phyloP scores from a whole-genome alignment of 2,329 filamentous ascomycete genomes.

The Diaporthe australafricana region DNA sequence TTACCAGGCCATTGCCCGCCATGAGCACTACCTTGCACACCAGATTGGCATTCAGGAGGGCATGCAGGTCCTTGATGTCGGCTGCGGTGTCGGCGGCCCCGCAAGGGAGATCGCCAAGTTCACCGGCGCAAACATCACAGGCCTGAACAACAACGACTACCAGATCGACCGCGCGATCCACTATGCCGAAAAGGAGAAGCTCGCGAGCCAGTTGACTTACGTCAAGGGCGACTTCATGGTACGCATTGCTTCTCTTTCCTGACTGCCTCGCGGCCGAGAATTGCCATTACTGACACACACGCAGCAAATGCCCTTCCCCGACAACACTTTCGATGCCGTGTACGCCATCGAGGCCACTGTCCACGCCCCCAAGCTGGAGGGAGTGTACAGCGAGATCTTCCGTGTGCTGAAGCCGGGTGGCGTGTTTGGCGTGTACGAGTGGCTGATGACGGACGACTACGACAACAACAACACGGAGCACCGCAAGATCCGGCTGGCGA shows the following conservation, averaged over 20 bases:
- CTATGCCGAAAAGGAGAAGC: constrained; percentile 84
- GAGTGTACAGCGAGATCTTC: constrained; percentile 94
- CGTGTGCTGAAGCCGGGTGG: constrained; percentile 96
- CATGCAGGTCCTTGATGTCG: constrained; percentile 94
- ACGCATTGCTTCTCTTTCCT: not conserved
- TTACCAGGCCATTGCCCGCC: constrained; percentile 90
- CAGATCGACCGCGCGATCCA: constrained; percentile 93
- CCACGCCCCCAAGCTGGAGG: constrained; percentile 89
- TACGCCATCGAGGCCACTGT: constrained; percentile 98
- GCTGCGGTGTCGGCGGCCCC: constrained; percentile 95
- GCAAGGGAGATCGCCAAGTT: constrained; percentile 98
- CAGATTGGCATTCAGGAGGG: constrained; percentile 86
- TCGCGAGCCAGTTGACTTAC: constrained; percentile 83
- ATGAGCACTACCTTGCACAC: constrained; percentile 97
- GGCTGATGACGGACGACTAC: constrained; percentile 97
- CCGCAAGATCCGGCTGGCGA: constrained; percentile 90
- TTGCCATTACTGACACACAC: not conserved
- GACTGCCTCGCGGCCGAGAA: not conserved
- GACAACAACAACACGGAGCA: constrained; percentile 89
- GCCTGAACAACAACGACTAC: constrained; percentile 99
- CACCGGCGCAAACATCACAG: constrained; percentile 87
- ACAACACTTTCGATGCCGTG: constrained; percentile 92
- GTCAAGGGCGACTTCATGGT: constrained; percentile 98
- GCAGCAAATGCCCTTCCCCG: constrained; percentile 92
- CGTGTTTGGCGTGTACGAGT: constrained; percentile 97